phyloP scores from a whole-genome alignment of 2,329 filamentous ascomycete species.

The Bipolaris bicolor region DNA sequence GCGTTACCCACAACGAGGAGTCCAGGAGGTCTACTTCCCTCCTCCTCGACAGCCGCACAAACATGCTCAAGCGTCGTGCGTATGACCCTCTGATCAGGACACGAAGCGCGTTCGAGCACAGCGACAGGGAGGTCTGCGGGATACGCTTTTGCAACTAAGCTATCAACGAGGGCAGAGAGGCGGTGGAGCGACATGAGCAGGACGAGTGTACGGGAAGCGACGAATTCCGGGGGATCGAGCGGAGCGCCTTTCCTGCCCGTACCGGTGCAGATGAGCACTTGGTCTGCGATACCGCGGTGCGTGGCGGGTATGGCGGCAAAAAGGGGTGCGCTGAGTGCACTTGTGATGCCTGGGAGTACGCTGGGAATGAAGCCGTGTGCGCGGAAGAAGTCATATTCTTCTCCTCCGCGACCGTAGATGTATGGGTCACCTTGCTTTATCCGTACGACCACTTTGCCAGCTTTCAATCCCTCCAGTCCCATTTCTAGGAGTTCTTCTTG shows the following conservation, averaged over 20 bases:
- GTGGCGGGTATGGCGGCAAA: constrained; percentile 89
- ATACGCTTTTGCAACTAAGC: constrained; percentile 66
- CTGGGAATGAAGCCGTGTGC: constrained; percentile 70
- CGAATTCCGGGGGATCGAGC: constrained; percentile 80
- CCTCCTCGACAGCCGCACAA: constrained; percentile 80
- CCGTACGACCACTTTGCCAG: constrained; percentile 81
- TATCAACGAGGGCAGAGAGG: constrained; percentile 73
- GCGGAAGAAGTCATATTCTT: constrained; percentile 87
- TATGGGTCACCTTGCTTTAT: constrained; percentile 98
- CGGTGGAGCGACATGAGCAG: constrained; percentile 96
- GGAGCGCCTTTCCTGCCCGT: constrained; percentile 88
- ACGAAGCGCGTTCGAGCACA: constrained; percentile 91
- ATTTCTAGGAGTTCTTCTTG: constrained; percentile 86
- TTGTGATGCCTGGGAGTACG: constrained; percentile 90
- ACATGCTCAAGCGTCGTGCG: constrained; percentile 83
- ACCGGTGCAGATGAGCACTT: constrained; percentile 94
- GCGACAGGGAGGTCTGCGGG: constrained; percentile 83
- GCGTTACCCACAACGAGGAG: constrained; percentile 83
- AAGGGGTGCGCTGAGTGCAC: constrained; percentile 82
- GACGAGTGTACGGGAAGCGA: constrained; percentile 79
- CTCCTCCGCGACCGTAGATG: constrained; percentile 91
- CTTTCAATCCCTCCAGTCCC: constrained; percentile 71
- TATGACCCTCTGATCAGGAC: constrained; percentile 91
- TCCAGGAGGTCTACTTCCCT: constrained; percentile 87
- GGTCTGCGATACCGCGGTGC: constrained; percentile 87